A percentile compares a stretch with the other conserved stretches of the same genome.
phyloP scores from a whole-genome alignment of 331 rosid species.

The Quercus lobata region DNA sequence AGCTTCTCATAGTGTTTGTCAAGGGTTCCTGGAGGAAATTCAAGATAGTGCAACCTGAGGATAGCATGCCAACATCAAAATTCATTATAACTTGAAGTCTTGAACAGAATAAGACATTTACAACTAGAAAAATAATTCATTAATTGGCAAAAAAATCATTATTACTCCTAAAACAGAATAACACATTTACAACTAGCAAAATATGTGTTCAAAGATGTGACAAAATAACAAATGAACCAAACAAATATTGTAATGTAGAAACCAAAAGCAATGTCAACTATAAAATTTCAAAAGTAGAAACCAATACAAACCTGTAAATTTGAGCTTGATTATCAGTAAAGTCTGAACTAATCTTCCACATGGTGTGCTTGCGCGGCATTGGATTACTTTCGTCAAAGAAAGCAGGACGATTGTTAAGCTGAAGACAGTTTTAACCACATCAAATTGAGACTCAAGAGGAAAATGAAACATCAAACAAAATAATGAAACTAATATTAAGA shows the following conservation, averaged over 20 bases:
- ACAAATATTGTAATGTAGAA: background rate
- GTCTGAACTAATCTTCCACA: constrained; percentile 40
- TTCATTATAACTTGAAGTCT: background rate
- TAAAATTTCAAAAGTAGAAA: background rate
- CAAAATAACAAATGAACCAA: background rate
- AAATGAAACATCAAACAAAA: background rate
- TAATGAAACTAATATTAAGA: too few species aligned
- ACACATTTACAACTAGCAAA: too few species aligned
- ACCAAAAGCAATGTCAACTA: too few species aligned
- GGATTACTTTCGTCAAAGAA: constrained; percentile 50
- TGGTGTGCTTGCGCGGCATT: constrained; percentile 47
- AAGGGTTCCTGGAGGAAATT: constrained; percentile 40
- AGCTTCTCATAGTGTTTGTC: constrained; percentile 39
- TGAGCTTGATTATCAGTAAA: constrained; percentile 55
- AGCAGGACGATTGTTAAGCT: constrained; percentile 40
- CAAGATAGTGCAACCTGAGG: constrained; percentile 47
- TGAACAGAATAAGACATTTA: too few species aligned
- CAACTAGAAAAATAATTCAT: too few species aligned
- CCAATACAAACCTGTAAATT: constrained; percentile 24
- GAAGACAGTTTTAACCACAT: background rate
- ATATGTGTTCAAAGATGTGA: background rate
- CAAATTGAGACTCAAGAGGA: too few species aligned
- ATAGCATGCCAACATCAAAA: background rate
- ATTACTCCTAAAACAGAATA: too few species aligned
- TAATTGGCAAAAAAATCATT: background rate